Evolutionary conservation across 345 rosid species (phyloP), one percentile per base, ranked within the genome.

Genomic region (Gossypium rotundifolium): DNA sequence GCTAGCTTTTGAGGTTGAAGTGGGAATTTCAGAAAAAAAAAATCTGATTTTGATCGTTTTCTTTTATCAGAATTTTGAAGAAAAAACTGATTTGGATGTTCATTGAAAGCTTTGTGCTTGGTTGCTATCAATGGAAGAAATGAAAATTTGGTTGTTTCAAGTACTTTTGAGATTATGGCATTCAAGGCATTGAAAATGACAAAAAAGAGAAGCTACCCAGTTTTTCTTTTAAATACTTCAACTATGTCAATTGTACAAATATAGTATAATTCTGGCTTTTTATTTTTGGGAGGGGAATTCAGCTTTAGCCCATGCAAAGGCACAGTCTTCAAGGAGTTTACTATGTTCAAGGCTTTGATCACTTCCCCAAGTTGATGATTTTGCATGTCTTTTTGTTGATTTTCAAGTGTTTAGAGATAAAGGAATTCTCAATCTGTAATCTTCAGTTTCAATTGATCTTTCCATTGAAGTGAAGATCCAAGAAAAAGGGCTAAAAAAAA

Each of bases 391-490:
- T 38, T 46, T 71, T 20, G 55, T 25, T 61, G 18, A 51, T 70
- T 71, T 33, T 74, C 72, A 33, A 62, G 40, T 59, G 57, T 73
- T 11, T 8, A 20, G 49, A 40, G 46, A 5, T 74, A 61, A 64
- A 13, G 52, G 65, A 77, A 74, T 75, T 62, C 17, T 49, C 45
- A 51, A 51, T 42, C 45, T 25, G 9, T 78, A 74, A 49, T 74
- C 71, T 62, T 76, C 61, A 61, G 44, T 40, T 65, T 38, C 63
- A 51, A 78, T 58, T 60, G 82, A 64, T 78, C 79, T 79, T 85
- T 77, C 72, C 45, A 65, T 87, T 75, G 23, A 71, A 83, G 85
- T 83, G 84, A 78, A 79, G 80, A 72, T 66, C 84, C 75, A 68
- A 25, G 53, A 20, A 65, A 18, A 33, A 45, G 46, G 7, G n/a